Base-by-base conservation (phyloP, 331 rosid species). In the Rhamnella rubrinervis region DNA sequence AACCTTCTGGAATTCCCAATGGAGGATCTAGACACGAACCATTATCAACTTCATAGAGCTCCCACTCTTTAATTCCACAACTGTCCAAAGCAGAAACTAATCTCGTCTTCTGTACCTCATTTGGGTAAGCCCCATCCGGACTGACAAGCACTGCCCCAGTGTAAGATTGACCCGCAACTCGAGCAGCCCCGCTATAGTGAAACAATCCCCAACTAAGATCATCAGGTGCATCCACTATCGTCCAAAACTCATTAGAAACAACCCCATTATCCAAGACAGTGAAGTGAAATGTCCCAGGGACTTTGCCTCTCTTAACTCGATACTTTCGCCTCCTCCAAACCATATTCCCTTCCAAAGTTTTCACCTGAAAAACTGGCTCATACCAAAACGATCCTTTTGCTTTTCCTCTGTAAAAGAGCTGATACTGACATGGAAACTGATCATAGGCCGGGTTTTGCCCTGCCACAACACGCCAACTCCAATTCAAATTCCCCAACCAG, bases 391-490 rank as follows among this genome's bases (percentile, higher is more conserved):
- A 93, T 28, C 95, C 97, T 75, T 78, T 85, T 19, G 96, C 98
- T 75, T 90, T 93, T 61, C 98, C 97, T 67, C 98, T 72, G 69
- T 93, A 90, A 73, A 90, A 93, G 59, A 93, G 83, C 85, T 93
- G 98, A 78, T 83, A 90, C 69, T 88, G 98, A 61, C 98, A 93
- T 28, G 98, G 97, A 52, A 93, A 93, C 57, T 90, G 98, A 76
- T 93, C 98, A 55, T 90, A 93, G 47, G 98, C 98, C 0, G 97
- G 96, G 78, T 93, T 93, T 71, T 90, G 98, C 72, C 98, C 98
- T 1, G 97, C 97, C 53, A 88, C 69, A 7, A 93, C 98, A 11
- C 97, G 90, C 98, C 98, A 93, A 69, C 98, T 93, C 98, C 98
- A 93, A 35, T 85, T 58, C 90, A 85, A 78, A 78, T 58, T 80